Conservation (phyloP, 2,329 filamentous ascomycete species). For the Hypoxylon sp. region DNA sequence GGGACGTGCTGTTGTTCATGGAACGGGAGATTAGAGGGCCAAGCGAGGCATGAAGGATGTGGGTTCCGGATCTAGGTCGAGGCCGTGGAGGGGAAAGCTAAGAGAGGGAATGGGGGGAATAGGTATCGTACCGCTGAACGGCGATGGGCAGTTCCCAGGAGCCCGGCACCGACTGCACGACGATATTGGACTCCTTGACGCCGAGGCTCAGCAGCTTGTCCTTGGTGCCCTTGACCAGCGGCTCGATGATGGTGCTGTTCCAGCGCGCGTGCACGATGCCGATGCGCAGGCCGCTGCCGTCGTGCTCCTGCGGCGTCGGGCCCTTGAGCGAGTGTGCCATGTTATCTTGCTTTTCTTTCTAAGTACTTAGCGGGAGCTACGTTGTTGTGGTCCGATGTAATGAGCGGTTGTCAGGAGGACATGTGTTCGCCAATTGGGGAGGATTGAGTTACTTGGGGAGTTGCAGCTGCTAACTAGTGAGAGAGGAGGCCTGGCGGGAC, state of each 20-base stretch:
- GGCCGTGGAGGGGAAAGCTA: slow-evolving; percentile 11
- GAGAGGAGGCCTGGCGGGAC: slow-evolving; percentile 10
- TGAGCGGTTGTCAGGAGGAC: slow-evolving; percentile 16
- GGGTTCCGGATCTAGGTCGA: background rate
- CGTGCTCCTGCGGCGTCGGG: slow-evolving; percentile 68
- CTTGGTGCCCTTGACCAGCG: slow-evolving; percentile 84
- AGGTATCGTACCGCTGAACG: slow-evolving; percentile 76
- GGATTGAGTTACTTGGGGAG: slow-evolving; percentile 21
- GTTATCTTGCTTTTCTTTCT: slow-evolving; percentile 2
- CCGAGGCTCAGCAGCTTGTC: slow-evolving; percentile 82
- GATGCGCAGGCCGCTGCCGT: slow-evolving; percentile 83
- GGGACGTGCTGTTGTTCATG: background rate
- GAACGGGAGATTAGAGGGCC: background rate
- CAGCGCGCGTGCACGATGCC: slow-evolving; percentile 96
- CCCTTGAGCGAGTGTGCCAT: slow-evolving; percentile 66
- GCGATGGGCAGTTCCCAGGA: slow-evolving; percentile 95
- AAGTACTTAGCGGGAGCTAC: background rate
- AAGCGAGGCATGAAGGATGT: background rate
- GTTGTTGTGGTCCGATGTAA: background rate
- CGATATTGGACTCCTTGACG: slow-evolving; percentile 88
- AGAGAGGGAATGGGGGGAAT: slow-evolving; percentile 18
- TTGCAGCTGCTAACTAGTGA: no score
- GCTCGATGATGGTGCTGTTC: slow-evolving; percentile 90
- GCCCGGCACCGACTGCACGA: slow-evolving; percentile 89
- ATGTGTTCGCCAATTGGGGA: slow-evolving; percentile 12